Evolutionary conservation across 371 early-diverging fungal genomes (phyloP).

Genomic region (Basidiobolus meristosporus): DNA sequence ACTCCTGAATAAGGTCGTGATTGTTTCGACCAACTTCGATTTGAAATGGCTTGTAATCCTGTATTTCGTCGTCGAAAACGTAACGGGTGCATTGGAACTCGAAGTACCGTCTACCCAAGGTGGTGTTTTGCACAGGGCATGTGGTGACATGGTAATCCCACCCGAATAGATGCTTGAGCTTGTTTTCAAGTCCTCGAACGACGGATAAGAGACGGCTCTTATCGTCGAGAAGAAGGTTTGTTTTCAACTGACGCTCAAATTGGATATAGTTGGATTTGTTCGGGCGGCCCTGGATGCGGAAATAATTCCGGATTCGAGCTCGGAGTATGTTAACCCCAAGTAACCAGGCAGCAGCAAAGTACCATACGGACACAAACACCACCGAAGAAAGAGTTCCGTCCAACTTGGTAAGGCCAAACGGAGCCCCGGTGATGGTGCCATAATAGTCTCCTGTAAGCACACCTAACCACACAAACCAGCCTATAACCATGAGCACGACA

Average conservation of each 20-base stretch:
- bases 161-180: constrained; percentile 6
- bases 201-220: constrained; percentile 10
- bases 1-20: constrained; percentile 18
- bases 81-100: constrained; percentile 60
- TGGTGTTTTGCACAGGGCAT: too few species aligned
- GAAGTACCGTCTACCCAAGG: constrained; percentile 28
- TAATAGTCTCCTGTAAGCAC: constrained; percentile 54
- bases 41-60: constrained; percentile 30
- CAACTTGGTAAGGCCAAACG: constrained; percentile 19
- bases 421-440: constrained; percentile 15
- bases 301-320: constrained; percentile 31
- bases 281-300: constrained; percentile 29
- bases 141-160: constrained; percentile 17
- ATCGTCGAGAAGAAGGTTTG: constrained; percentile 28
- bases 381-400: constrained; percentile 27
- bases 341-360: constrained; percentile 39
- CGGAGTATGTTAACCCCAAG: constrained; percentile 17
- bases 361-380: constrained; percentile 52
- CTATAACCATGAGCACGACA: constrained; percentile 25
- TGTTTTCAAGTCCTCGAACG: constrained; percentile 13
- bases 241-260: constrained; percentile 29
- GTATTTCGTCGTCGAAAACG: constrained; percentile 14
- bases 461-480: constrained; percentile 40
- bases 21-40: constrained; percentile 29
- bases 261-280: constrained; percentile 27